Percentiles rank a stretch among this genome's conserved stretches.
phyloP scores from a whole-genome alignment of 176 grass and related monocot genomes.

The Pontederia paniculata region DNA sequence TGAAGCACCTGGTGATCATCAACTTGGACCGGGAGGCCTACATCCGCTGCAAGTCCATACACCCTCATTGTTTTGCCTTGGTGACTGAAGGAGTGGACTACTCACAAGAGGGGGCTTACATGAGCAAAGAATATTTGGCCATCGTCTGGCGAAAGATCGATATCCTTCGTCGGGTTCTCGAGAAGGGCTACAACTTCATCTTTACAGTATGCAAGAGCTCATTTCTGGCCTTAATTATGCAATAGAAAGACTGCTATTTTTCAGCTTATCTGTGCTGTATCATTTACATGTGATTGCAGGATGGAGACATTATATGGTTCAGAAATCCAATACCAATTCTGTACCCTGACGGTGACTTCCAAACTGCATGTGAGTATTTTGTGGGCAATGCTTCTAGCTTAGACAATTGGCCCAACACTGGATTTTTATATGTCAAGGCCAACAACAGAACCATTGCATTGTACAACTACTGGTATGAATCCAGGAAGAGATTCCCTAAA shows the following conservation, averaged over 20 bases:
- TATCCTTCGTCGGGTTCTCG: slow-evolving; percentile 46
- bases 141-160: slow-evolving; percentile 65
- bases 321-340: slow-evolving; percentile 56
- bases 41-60: slow-evolving; percentile 28
- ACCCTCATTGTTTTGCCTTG: slow-evolving; percentile 54
- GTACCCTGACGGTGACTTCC: slow-evolving; percentile 59
- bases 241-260: too few relatives aligned
- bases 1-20: slow-evolving; percentile 48
- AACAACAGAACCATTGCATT: slow-evolving; percentile 38
- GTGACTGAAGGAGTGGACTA: slow-evolving; percentile 34
- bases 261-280: too few relatives aligned
- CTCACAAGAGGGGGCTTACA: slow-evolving; percentile 39
- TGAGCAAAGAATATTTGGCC: slow-evolving; percentile 53
- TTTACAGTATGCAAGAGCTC: slow-evolving; percentile 33
- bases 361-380: slow-evolving; percentile 37
- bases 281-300: slow-evolving; percentile 22
- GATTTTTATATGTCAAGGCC: slow-evolving; percentile 39
- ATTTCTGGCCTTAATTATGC: too few relatives aligned
- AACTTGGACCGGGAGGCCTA: slow-evolving; percentile 49
- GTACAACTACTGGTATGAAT: slow-evolving; percentile 37
- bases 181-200: slow-evolving; percentile 76
- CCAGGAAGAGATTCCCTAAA: slow-evolving; percentile 12
- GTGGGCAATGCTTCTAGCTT: slow-evolving; percentile 34
- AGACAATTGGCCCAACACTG: slow-evolving; percentile 63
- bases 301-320: slow-evolving; percentile 70